Conservation (phyloP, 345 rosid species). For the Sisymbrium irio region DNA sequence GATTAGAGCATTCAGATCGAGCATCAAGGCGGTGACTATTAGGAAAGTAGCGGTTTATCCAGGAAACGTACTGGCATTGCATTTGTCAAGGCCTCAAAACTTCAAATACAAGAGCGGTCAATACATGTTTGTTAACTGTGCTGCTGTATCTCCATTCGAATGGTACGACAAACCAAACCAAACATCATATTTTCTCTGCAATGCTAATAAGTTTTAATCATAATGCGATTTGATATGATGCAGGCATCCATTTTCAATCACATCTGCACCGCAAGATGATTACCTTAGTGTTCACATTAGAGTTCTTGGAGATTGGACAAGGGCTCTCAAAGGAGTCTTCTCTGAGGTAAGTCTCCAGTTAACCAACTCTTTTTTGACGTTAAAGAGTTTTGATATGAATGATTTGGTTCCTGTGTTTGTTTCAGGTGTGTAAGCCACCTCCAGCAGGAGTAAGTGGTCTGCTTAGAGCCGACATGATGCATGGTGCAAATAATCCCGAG, state of each 20-base stretch:
- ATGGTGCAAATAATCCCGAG: conserved; percentile 52
- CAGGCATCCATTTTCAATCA: conserved; percentile 93
- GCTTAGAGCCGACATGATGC: conserved; percentile 55
- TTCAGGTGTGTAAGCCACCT: conserved; percentile 64
- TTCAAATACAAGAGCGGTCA: conserved; percentile 85
- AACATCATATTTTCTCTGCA: not conserved
- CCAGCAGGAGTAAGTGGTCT: conserved; percentile 64
- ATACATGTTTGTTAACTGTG: conserved; percentile 77
- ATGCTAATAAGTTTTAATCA: not conserved
- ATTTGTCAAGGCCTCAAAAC: conserved; percentile 74
- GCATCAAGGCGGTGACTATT: conserved; percentile 61
- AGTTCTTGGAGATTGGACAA: conserved; percentile 80
- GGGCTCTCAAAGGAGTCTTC: conserved; percentile 63
- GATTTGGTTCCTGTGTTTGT: not conserved
- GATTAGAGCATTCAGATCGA: conserved; percentile 65
- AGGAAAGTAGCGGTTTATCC: conserved; percentile 70
- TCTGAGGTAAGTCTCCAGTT: conserved; percentile 44
- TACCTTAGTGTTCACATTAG: conserved; percentile 74
- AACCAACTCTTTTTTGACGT: not conserved
- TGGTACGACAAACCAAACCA: conserved; percentile 40
- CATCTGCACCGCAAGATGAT: conserved; percentile 84
- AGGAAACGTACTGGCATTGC: conserved; percentile 72
- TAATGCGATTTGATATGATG: not conserved
- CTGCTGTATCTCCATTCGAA: conserved; percentile 83
- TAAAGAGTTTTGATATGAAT: conserved; percentile 6